phyloP scores from a whole-genome alignment of 2,329 filamentous ascomycete genomes.

The Sporothrix globosa region DNA sequence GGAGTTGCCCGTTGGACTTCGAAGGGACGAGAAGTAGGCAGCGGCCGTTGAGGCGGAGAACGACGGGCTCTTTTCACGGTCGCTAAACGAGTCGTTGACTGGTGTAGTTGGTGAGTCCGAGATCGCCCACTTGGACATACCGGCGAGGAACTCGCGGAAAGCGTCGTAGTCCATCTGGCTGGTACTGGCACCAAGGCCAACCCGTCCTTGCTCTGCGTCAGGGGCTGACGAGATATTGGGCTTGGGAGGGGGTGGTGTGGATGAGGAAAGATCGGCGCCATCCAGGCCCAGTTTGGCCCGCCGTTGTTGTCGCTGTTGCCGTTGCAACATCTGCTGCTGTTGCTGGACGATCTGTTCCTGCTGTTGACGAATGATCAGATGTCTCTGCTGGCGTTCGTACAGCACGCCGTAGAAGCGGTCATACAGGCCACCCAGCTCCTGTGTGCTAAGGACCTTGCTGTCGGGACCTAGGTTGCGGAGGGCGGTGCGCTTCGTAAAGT shows the following conservation, averaged over 20 bases:
- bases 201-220: slow-evolving; percentile 75
- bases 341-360: slow-evolving; percentile 69
- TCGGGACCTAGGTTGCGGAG: slow-evolving; percentile 95
- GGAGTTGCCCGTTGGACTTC: slow-evolving; percentile 55
- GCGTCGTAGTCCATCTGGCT: slow-evolving; percentile 97
- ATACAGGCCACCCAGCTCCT: slow-evolving; percentile 87
- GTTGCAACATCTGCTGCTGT: slow-evolving; percentile 73
- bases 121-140: slow-evolving; percentile 89
- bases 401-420: slow-evolving; percentile 91
- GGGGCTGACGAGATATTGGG: slow-evolving; percentile 47
- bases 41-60: slow-evolving; percentile 45
- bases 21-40: slow-evolving; percentile 63
- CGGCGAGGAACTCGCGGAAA: slow-evolving; percentile 90
- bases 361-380: slow-evolving; percentile 76
- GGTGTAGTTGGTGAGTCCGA: slow-evolving; percentile 76
- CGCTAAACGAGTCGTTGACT: slow-evolving; percentile 51
- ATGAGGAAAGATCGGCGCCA: slow-evolving; percentile 30
- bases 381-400: slow-evolving; percentile 87
- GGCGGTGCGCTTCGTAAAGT: slow-evolving; percentile 93
- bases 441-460: slow-evolving; percentile 83
- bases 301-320: slow-evolving; percentile 59
- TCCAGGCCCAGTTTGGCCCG: slow-evolving; percentile 46
- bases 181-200: slow-evolving; percentile 85
- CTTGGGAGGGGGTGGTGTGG: not conserved
- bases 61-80: slow-evolving; percentile 62